phyloP scores from a whole-genome alignment of 1,284 basidiomycete genomes.

The Athelia sp. region DNA sequence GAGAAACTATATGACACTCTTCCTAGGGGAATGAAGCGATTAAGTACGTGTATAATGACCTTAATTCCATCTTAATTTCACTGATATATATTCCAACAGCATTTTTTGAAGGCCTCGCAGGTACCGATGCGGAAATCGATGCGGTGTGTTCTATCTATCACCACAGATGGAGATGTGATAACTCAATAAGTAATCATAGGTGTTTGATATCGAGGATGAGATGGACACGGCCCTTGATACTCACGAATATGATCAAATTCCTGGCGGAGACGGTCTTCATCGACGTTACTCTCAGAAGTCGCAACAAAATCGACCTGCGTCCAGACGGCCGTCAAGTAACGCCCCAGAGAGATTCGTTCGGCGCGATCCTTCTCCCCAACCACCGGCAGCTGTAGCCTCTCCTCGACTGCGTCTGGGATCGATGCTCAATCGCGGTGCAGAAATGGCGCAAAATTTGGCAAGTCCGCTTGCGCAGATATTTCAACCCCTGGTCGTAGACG shows the following conservation, averaged over 20 bases:
- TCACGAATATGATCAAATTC: conserved; percentile 26
- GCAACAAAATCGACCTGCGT: too few species aligned
- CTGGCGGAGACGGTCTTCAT: conserved; percentile 19
- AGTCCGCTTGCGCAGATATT: conserved; percentile 74
- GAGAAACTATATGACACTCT: conserved; percentile 71
- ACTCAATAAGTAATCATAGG: conserved; percentile 33
- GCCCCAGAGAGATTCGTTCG: conserved; percentile 2
- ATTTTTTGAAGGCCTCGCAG: conserved; percentile 75
- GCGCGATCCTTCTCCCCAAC: conserved; percentile 12
- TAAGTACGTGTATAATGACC: conserved; percentile 47
- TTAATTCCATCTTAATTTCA: conserved; percentile 3
- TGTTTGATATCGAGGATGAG: conserved; percentile 82
- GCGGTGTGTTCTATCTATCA: conserved; percentile 38
- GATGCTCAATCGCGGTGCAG: conserved; percentile 34
- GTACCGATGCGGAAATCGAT: conserved; percentile 71
- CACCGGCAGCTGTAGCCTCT: conserved; percentile 18
- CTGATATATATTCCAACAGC: conserved; percentile 35
- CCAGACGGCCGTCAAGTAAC: conserved; percentile 5
- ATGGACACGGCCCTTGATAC: conserved; percentile 53
- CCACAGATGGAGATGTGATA: not conserved
- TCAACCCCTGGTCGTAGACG: conserved; percentile 57
- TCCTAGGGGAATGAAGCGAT: conserved; percentile 64
- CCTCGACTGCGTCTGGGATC: conserved; percentile 44
- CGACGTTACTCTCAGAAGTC: conserved; percentile 22
- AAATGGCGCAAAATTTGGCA: conserved; percentile 35